Evolutionary conservation across 2,329 filamentous ascomycete genomes (phyloP).

Genomic region (Exserohilum turcica): DNA sequence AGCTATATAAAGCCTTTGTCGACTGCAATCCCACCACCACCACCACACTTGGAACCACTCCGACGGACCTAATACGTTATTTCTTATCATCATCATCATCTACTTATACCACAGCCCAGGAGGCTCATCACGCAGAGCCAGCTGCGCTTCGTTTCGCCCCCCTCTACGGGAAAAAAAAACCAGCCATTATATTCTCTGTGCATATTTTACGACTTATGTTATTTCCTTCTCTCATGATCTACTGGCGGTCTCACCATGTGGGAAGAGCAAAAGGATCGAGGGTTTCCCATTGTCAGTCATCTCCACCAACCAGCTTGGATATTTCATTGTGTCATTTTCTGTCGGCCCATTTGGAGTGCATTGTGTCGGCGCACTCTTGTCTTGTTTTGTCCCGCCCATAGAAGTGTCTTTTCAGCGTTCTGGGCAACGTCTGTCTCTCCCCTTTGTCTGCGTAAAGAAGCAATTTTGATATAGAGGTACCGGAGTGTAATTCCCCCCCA

Average conservation of each 20-base stretch:
- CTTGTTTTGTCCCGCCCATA: slow-evolving; percentile 5
- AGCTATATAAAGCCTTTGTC: slow-evolving; percentile 13
- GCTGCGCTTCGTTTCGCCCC: slow-evolving; percentile 16
- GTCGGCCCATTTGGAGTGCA: slow-evolving; percentile 4
- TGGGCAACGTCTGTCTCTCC: neutral
- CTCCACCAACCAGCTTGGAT: neutral
- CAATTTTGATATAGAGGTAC: neutral
- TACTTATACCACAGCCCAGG: slow-evolving; percentile 4
- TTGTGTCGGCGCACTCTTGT: slow-evolving; percentile 3
- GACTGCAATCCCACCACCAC: neutral
- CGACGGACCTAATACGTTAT: neutral
- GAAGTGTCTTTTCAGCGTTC: slow-evolving; percentile 4
- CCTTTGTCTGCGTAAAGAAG: slow-evolving; percentile 1
- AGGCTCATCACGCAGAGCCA: slow-evolving; percentile 16
- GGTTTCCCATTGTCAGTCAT: slow-evolving; percentile 1
- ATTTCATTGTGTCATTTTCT: slow-evolving; percentile 8
- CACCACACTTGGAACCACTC: too few species aligned
- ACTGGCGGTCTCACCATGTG: neutral
- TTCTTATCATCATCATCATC: neutral
- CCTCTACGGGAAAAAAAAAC: slow-evolving; percentile 10
- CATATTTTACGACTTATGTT: slow-evolving; percentile 24
- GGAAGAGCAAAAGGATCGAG: slow-evolving; percentile 11
- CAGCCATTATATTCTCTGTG: slow-evolving; percentile 19
- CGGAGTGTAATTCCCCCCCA: neutral
- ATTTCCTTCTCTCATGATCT: slow-evolving; percentile 7